Conservation (phyloP, 805 yeast genomes). For the Grigorovia yakushimaensis region DNA sequence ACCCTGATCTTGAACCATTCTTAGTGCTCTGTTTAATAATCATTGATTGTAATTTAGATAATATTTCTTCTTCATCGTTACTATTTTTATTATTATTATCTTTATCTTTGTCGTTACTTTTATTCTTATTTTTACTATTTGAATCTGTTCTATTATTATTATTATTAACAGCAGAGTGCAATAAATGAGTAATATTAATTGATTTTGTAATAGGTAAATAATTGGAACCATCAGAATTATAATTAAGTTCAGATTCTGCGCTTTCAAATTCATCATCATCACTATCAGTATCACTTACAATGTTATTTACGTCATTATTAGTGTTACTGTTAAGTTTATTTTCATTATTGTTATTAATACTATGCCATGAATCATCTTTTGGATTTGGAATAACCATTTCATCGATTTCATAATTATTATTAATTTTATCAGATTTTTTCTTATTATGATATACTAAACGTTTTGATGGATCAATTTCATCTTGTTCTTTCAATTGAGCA, state of each 20-base stretch:
- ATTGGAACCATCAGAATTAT: conserved; percentile 14
- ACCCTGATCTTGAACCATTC: conserved; percentile 7
- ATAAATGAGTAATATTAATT: conserved; percentile 28
- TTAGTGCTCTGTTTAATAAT: conserved; percentile 16
- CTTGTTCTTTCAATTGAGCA: conserved; percentile 60
- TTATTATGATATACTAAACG: conserved; percentile 73
- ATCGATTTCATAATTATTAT: conserved; percentile 47
- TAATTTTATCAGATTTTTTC: conserved; percentile 10
- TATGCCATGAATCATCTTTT: conserved; percentile 47
- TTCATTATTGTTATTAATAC: conserved; percentile 9
- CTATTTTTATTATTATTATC: conserved; percentile 1
- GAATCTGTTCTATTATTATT: conserved; percentile 7
- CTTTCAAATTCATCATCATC: conserved; percentile 10
- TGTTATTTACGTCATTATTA: conserved; percentile 1
- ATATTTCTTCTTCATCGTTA: conserved; percentile 4
- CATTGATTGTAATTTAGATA: conserved; percentile 16
- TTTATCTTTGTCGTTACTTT: conserved; percentile 4
- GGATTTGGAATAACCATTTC: conserved; percentile 60
- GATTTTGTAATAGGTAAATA: conserved; percentile 28
- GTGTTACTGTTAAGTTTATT: conserved; percentile 1
- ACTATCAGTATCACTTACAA: conserved; percentile 3
- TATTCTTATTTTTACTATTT: conserved; percentile 3
- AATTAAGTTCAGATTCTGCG: conserved; percentile 15
- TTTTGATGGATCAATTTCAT: conserved; percentile 46
- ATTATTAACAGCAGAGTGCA: conserved; percentile 21